Evolutionary conservation across 345 rosid species (phyloP), one percentile per base, ranked within the genome.

Genomic region (Arabidopsis suecica): DNA sequence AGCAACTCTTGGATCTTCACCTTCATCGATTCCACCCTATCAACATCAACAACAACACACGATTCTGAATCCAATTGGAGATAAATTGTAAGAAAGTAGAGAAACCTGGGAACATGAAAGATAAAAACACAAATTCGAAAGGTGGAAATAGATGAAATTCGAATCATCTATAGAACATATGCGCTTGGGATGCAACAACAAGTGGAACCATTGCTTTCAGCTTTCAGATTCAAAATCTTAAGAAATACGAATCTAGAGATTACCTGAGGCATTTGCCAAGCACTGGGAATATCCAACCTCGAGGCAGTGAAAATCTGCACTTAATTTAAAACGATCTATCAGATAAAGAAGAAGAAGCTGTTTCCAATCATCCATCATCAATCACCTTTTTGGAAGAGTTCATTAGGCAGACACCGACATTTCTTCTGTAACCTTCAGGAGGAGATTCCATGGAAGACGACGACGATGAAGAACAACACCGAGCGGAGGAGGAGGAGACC

Each of bases 241-340:
- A 20, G 33, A 49, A 51, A 60, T 9, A 1, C 22, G 56, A 28
- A 62, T 16, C 13, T 13, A 40, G 38, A 50, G 65, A 45, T 64
- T 16, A 90, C 98, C 92, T 94, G 98, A n/a, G 98, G 98, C 98
- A 94, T 94, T 80, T 94, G 98, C 97, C 97, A 94, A 58, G 97
- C 84, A 81, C 82, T 75, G 5, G 93, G 96, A 49, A 90, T 73
- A 72, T 94, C 98, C 59, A 94, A 85, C 75, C 98, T 91, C 62
- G 96, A 87, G 13, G 98, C 98, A 69, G 85, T 82, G 66, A 94
- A 94, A 68, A 94, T 86, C 98, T 94, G 76, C 65, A 83, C 2
- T 66, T 5, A 32, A 36, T 56, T 57, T 28, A 63, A 3, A 30
- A 13, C 3, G 6, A 1, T 6, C 45, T 3, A 65, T 16, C 50